These are phyloP conservation scores for Musa schizocarpa DNA, from an alignment of 176 grass and related monocot species.

Conservation along the genomic window DNA sequence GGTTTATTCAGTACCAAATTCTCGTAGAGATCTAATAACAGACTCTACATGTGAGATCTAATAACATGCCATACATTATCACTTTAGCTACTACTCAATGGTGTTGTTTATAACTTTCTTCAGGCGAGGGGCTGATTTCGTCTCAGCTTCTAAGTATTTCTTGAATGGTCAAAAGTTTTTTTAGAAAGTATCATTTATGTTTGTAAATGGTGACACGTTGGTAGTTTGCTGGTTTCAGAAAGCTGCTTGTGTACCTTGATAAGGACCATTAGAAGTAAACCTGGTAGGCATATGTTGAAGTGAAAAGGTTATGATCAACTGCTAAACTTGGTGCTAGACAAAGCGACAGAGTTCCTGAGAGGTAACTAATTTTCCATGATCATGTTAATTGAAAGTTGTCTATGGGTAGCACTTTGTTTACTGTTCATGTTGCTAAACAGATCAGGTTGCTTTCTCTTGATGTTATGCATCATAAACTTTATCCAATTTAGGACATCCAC, in stretches of 20 bases:
- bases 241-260: neutral
- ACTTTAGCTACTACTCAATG: too few relatives aligned
- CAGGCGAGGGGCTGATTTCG: too few relatives aligned
- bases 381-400: neutral
- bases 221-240: neutral
- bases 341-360: constrained; percentile 69
- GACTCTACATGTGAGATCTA: too few relatives aligned
- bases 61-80: too few relatives aligned
- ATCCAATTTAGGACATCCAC: neutral
- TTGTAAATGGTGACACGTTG: neutral
- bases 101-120: too few relatives aligned
- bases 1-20: too few relatives aligned
- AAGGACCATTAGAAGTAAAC: neutral
- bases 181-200: too few relatives aligned
- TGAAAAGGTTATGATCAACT: constrained; percentile 79
- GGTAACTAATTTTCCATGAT: constrained; percentile 25
- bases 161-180: too few relatives aligned
- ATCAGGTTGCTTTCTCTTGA: neutral
- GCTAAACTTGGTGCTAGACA: constrained; percentile 76
- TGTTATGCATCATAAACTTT: neutral
- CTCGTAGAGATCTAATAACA: too few relatives aligned
- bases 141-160: too few relatives aligned
- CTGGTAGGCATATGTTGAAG: neutral
- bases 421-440: neutral
- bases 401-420: neutral